Evolutionary conservation across 148 eudicot species (phyloP).

Genomic region (Amaranthus hypochondriacus): DNA sequence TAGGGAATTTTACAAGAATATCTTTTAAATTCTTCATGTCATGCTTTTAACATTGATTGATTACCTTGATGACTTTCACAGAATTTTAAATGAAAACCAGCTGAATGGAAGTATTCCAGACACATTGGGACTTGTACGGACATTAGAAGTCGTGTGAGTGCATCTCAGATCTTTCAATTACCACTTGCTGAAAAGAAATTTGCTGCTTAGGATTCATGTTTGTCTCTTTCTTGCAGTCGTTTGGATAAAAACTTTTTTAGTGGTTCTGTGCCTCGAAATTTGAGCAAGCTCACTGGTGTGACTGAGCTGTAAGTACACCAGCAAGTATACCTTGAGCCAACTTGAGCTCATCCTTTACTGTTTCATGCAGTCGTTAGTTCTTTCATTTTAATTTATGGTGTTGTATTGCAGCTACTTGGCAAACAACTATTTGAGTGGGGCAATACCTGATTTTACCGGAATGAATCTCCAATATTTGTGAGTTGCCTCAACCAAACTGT

Average conservation of each 20-base stretch:
- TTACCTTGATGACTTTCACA: neutral
- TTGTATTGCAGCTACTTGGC: conserved; percentile 30
- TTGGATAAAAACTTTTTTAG: conserved; percentile 29
- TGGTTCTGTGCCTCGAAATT: conserved; percentile 24
- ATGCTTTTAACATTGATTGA: conserved; percentile 2
- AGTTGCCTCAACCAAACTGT: conserved; percentile 12
- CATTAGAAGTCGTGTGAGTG: conserved; percentile 30
- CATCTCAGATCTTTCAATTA: neutral
- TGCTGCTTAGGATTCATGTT: neutral
- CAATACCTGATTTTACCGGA: conserved; percentile 28
- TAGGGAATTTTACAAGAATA: neutral
- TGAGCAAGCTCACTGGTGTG: conserved; percentile 22
- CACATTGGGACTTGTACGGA: conserved; percentile 25
- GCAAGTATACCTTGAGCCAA: neutral
- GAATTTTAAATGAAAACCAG: conserved; percentile 29
- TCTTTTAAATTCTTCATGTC: neutral
- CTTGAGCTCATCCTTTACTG: neutral
- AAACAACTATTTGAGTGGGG: conserved; percentile 26
- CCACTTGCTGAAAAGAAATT: neutral
- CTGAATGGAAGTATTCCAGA: conserved; percentile 33
- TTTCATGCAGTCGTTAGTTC: neutral
- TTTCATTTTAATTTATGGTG: neutral
- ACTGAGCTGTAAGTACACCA: conserved; percentile 28
- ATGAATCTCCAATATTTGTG: conserved; percentile 33
- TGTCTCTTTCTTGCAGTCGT: conserved; percentile 26